phyloP scores from a whole-genome alignment of 805 yeast genomes.

The Ogataea nonfermentans region DNA sequence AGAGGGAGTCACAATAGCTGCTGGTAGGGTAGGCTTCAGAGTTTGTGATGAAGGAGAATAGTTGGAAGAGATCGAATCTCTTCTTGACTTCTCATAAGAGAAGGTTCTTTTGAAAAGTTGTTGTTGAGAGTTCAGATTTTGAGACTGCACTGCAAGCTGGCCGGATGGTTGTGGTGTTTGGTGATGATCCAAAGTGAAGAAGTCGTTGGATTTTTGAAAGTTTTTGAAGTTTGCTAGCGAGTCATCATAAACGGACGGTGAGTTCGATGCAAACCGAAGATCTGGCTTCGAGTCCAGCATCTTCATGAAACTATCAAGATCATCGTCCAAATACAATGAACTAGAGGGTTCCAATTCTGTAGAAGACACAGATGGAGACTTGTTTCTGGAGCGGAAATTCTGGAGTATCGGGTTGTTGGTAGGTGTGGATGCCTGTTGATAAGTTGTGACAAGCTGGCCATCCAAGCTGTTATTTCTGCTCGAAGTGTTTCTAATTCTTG shows the following conservation, averaged over 20 bases:
- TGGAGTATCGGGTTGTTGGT: conserved; percentile 26
- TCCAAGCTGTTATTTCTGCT: conserved; percentile 33
- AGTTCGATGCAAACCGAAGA: conserved; percentile 30
- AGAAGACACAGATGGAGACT: conserved; percentile 24
- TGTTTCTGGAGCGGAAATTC: conserved; percentile 25
- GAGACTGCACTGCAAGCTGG: conserved; percentile 9
- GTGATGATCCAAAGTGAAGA: conserved; percentile 19
- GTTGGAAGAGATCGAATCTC: conserved; percentile 24
- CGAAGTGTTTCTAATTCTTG: conserved; percentile 38
- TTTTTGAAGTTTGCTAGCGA: conserved; percentile 29
- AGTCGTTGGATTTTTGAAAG: conserved; percentile 28
- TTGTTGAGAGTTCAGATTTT: conserved; percentile 8
- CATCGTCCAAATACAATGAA: conserved; percentile 33
- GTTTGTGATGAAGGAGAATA: conserved; percentile 26
- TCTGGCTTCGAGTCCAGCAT: conserved; percentile 38
- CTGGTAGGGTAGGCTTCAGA: conserved; percentile 18
- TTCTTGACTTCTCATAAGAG: conserved; percentile 15
- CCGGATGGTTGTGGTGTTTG: conserved; percentile 9
- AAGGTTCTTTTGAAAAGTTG: conserved; percentile 20
- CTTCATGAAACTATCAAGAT: conserved; percentile 34
- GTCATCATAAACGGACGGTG: conserved; percentile 29
- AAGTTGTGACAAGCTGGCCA: conserved; percentile 20
- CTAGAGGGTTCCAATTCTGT: conserved; percentile 28
- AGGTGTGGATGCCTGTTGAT: conserved; percentile 14
- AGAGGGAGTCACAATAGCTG: conserved; percentile 26